Evolutionary conservation across 768 basidiomycete genomes (phyloP), one percentile per base, ranked within the genome.

Genomic region (Dioszegia hungarica): DNA sequence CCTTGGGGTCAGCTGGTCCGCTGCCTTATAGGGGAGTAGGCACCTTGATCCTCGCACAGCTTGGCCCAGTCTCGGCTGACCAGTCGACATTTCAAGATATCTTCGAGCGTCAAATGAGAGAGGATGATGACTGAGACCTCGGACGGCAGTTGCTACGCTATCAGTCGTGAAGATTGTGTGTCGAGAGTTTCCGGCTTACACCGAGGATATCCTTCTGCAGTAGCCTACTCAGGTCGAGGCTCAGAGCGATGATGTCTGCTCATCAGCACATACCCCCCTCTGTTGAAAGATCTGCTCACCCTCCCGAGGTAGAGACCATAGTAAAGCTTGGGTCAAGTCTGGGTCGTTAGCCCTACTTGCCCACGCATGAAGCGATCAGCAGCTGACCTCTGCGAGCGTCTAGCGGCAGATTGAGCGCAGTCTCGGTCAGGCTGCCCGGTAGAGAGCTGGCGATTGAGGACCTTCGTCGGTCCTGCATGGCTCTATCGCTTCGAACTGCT

Each of bases 171-270:
- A n/a, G 24, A 36, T 9, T 34, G 19, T 9, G 3, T 22, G 10
- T 10, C 3, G 14, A 12, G 19, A 31, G 45, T 5, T 36, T 9
- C 9, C 14, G 22, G 60, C 69, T 57, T 28, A 68, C 70, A 0
- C 64, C 65, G 25, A 72, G 49, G 39, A 72, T 67, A 54, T 72
- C 70, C 51, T 65, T 68, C 49, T 72, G 70, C 11, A 72, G 52
- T 56, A 59, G 57, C 22, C 34, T 29, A 28, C 39, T 54, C 2
- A 72, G 25, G n/a, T 59, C 27, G 22, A 45, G 40, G 28, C 60
- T 61, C 2, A 68, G n/a, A 12, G 41, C 38, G n/a, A 64, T 58
- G 14, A 68, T 58, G 11, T 72, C 70, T 67, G 28, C 3, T 11
- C 11, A 33, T 59, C 57, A 62, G 51, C n/a, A 11, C 1, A n/a